Conservation (phyloP, 108 stramenopile species). For the Bacterosira constricta region DNA sequence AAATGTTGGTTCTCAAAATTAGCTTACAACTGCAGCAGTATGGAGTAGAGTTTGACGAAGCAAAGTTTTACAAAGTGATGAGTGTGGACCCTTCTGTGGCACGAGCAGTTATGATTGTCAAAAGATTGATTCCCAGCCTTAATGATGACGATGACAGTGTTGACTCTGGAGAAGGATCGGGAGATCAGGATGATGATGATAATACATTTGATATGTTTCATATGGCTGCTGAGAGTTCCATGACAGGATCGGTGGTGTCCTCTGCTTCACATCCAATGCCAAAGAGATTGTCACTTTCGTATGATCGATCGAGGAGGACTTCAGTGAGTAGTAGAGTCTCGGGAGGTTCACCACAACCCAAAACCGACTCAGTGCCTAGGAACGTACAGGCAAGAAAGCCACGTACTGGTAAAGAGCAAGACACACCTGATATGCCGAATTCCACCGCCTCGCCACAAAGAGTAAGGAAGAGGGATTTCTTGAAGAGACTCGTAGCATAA, state of each 20-base stretch:
- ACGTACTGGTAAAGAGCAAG: no score
- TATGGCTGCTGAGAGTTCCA: neutral
- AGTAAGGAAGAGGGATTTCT: neutral
- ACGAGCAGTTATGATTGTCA: conserved; percentile 13
- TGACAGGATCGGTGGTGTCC: neutral
- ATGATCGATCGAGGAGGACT: no score
- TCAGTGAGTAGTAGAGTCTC: no score
- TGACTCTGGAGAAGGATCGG: neutral
- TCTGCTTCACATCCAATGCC: no score
- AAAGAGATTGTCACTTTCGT: no score
- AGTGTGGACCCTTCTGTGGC: conserved; percentile 14
- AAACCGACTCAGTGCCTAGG: no score
- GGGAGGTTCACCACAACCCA: no score
- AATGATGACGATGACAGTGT: neutral
- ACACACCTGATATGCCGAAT: no score
- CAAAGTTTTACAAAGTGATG: conserved; percentile 27
- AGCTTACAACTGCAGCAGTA: conserved; percentile 34
- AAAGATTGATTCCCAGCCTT: conserved; percentile 4
- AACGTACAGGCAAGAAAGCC: no score
- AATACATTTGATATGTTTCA: conserved; percentile 37
- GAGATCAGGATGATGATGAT: conserved; percentile 11
- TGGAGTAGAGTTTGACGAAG: conserved; percentile 40
- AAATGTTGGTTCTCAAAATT: conserved; percentile 35
- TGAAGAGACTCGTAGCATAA: neutral
- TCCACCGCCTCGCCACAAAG: neutral